phyloP scores from a whole-genome alignment of 257 asterid genomes.

The Solanum tarapatanum region DNA sequence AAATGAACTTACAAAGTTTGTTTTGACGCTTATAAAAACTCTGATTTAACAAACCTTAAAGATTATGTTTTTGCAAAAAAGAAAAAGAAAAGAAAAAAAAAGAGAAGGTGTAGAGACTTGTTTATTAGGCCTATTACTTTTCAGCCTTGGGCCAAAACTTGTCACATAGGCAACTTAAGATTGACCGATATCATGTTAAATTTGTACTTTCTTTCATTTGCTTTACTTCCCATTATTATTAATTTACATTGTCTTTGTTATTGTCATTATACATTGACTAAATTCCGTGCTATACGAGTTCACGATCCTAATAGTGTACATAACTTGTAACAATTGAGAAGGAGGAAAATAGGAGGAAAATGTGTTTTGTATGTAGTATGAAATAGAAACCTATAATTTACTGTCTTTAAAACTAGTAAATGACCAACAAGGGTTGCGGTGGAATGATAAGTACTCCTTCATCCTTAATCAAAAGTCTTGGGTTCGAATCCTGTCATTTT shows the following conservation, averaged over 20 bases:
- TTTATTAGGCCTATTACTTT: neutral
- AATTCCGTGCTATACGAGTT: too few relatives aligned
- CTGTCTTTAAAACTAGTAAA: neutral
- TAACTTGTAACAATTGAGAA: too few relatives aligned
- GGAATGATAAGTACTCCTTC: too few relatives aligned
- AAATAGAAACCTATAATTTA: neutral
- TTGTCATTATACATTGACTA: neutral
- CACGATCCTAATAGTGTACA: too few relatives aligned
- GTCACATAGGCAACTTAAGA: neutral
- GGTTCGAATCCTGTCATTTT: accelerated
- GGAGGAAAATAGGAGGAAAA: neutral
- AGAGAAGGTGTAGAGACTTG: neutral
- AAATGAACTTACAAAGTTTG: too few relatives aligned
- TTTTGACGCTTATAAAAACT: too few relatives aligned
- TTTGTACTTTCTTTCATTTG: neutral
- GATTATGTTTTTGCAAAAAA: neutral
- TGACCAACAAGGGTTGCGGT: too few relatives aligned
- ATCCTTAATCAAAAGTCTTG: too few relatives aligned
- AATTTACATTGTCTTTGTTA: neutral
- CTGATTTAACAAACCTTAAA: too few relatives aligned
- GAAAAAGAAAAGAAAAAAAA: too few relatives aligned
- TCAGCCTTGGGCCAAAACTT: too few relatives aligned
- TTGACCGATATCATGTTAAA: neutral
- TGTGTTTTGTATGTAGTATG: neutral
- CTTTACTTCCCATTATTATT: neutral